Evolutionary conservation across 352 stramenopile species (phyloP).

Genomic region (Phytophthora litchii): DNA sequence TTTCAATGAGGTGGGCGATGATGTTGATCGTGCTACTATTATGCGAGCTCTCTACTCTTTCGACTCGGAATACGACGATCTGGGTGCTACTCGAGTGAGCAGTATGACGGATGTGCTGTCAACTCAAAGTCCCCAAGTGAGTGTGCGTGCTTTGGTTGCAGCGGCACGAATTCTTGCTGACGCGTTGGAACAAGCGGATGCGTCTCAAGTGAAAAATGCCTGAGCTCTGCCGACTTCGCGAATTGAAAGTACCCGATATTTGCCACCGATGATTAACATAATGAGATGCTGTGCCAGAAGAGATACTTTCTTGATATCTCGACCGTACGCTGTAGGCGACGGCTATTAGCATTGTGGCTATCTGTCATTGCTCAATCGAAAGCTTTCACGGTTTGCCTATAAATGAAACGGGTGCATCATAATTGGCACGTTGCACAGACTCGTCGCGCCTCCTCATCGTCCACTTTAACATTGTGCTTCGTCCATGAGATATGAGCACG

Average conservation of each 20-base stretch:
- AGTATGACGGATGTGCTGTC: conserved; percentile 37
- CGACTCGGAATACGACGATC: conserved; percentile 15
- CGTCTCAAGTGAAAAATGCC: conserved; percentile 6
- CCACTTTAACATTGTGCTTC: conserved; percentile 4
- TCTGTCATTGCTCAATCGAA: neutral
- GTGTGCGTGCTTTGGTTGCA: conserved; percentile 45
- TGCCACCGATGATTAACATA: neutral
- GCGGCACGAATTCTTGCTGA: conserved; percentile 53
- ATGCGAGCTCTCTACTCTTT: conserved; percentile 49
- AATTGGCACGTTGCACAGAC: conserved; percentile 18
- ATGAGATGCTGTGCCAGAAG: neutral
- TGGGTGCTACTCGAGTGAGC: neutral
- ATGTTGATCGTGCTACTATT: conserved; percentile 36
- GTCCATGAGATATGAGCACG: conserved; percentile 33
- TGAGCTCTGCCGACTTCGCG: neutral
- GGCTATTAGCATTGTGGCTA: no score
- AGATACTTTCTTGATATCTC: neutral
- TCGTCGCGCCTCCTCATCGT: conserved; percentile 26
- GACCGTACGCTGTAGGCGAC: no score
- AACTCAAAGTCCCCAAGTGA: conserved; percentile 27
- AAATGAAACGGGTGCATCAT: conserved; percentile 19
- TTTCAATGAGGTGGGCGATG: conserved; percentile 34
- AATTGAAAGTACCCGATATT: no score
- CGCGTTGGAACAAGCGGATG: conserved; percentile 41
- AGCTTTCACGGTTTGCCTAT: neutral